phyloP scores from a whole-genome alignment of 192 early-diverging fungal species.

The Umbelopsis vinacea region DNA sequence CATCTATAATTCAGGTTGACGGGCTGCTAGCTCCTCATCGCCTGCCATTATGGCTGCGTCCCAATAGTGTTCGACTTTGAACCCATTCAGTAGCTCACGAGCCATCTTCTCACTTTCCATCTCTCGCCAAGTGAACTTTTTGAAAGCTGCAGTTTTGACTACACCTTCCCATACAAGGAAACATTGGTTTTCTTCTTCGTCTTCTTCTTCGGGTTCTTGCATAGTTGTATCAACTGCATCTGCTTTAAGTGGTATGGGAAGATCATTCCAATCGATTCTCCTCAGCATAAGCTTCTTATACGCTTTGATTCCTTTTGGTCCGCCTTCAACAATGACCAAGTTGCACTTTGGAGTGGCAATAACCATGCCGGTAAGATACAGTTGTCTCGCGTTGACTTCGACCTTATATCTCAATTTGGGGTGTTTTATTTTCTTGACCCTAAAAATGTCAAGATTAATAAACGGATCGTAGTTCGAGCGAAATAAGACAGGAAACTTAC shows the following conservation, averaged over 20 bases:
- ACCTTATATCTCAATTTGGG: conserved; percentile 93
- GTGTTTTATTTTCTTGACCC: conserved; percentile 76
- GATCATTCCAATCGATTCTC: conserved; percentile 90
- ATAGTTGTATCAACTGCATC: conserved; percentile 31
- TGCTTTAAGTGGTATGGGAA: conserved; percentile 47
- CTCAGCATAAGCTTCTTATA: conserved; percentile 98
- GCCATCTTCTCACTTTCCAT: conserved; percentile 78
- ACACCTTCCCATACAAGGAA: conserved; percentile 95
- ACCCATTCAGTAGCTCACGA: conserved; percentile 72
- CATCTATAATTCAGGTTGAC: conserved; percentile 41
- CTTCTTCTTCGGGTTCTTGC: conserved; percentile 50
- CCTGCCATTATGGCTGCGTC: conserved; percentile 66
- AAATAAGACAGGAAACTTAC: conserved; percentile 44
- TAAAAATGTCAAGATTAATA: conserved; percentile 24
- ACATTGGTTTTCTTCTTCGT: conserved; percentile 76
- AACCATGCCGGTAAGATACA: conserved; percentile 81
- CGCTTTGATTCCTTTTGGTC: conserved; percentile 82
- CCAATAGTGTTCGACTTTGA: conserved; percentile 86
- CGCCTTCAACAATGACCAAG: conserved; percentile 93
- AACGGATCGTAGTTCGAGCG: neutral
- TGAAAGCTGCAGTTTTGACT: conserved; percentile 77
- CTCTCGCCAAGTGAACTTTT: conserved; percentile 70
- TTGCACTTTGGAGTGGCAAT: conserved; percentile 74
- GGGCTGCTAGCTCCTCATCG: conserved; percentile 49
- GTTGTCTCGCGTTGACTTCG: conserved; percentile 85